phyloP scores from a whole-genome alignment of 768 basidiomycete species.

The Trametes villosa region DNA sequence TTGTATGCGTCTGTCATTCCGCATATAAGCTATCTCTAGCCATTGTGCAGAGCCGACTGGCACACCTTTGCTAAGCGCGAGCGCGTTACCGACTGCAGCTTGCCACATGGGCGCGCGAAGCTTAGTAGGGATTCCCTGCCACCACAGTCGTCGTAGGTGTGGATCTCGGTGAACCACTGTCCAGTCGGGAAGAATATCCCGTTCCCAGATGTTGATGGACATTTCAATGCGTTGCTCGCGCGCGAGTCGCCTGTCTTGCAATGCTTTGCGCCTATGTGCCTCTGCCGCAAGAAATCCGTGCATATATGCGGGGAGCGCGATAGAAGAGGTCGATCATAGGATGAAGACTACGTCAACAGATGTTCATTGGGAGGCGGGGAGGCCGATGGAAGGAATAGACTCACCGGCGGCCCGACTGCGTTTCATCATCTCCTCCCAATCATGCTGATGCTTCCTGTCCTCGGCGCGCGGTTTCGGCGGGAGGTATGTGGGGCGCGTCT shows the following conservation, averaged over 20 bases:
- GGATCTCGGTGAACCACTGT: constrained; percentile 69
- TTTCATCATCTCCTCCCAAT: constrained; percentile 90
- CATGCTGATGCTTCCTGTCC: constrained; percentile 81
- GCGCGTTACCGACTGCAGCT: constrained; percentile 79
- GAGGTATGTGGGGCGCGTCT: constrained; percentile 82
- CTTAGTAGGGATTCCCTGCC: constrained; percentile 86
- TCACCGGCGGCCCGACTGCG: constrained; percentile 74
- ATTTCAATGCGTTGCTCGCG: constrained; percentile 74
- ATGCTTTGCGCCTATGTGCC: constrained; percentile 67
- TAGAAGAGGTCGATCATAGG: background rate
- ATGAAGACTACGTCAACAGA: constrained; percentile 29
- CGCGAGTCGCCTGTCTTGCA: constrained; percentile 62
- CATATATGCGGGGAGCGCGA: background rate
- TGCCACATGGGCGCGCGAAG: constrained; percentile 84
- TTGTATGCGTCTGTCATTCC: constrained; percentile 66
- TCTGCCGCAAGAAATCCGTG: constrained; percentile 48
- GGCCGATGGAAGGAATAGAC: constrained; percentile 26
- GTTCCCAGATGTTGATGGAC: constrained; percentile 76
- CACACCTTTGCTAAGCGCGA: constrained; percentile 81
- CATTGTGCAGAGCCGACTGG: constrained; percentile 20
- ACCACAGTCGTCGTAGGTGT: constrained; percentile 75
- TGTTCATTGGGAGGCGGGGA: constrained; percentile 19
- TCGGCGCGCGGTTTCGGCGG: constrained; percentile 81
- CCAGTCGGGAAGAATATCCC: constrained; percentile 83
- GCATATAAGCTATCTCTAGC: background rate